These are phyloP conservation scores for Amesomyces nigricolor DNA, from an alignment of 2,329 filamentous ascomycete genomes.

Conservation along the genomic window DNA sequence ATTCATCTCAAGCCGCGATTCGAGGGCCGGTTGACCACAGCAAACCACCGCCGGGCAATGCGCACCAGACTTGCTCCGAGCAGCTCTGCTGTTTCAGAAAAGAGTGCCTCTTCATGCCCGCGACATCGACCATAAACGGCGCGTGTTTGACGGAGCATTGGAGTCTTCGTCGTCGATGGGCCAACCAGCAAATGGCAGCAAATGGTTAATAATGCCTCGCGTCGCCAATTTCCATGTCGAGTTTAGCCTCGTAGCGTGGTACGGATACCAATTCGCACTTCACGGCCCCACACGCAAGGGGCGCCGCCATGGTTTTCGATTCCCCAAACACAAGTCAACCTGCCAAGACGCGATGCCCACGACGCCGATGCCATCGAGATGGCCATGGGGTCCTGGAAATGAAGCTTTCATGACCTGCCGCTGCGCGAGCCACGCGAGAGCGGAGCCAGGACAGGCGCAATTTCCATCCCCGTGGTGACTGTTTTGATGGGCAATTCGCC, in stretches of 20 bases:
- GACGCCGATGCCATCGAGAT: conserved; percentile 5
- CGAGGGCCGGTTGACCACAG: background rate
- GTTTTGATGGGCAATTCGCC: background rate
- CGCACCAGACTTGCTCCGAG: background rate
- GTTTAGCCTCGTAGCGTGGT: no score
- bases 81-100: conserved; percentile 18
- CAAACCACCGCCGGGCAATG: background rate
- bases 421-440: conserved; percentile 12
- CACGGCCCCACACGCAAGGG: conserved; percentile 10
- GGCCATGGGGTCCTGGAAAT: conserved; percentile 10
- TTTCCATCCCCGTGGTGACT: background rate
- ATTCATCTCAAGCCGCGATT: background rate
- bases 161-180: background rate
- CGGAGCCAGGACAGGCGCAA: conserved; percentile 8
- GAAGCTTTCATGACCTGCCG: conserved; percentile 1
- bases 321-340: conserved; percentile 2
- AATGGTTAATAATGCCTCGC: conserved; percentile 14
- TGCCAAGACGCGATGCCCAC: conserved; percentile 11
- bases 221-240: conserved; percentile 10
- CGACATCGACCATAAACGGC: conserved; percentile 11
- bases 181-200: background rate
- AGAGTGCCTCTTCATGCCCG: conserved; percentile 11
- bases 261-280: conserved; percentile 5
- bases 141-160: conserved; percentile 10
- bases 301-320: conserved; percentile 15